Conservation (phyloP, 148 eudicot species). For the Nyssa sinensis region DNA sequence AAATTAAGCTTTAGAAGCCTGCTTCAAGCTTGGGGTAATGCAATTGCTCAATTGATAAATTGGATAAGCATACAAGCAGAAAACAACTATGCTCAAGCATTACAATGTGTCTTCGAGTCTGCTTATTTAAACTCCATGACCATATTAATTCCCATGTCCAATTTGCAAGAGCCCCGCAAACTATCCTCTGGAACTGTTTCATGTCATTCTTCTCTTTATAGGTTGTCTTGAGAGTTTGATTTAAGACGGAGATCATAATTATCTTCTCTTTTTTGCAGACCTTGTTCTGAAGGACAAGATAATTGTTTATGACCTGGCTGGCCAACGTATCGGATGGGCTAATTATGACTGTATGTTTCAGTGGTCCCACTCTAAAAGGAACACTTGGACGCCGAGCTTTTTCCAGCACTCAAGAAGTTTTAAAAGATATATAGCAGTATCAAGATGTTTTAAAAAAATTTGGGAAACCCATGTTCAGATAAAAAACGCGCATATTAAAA, state of each 20-base stretch:
- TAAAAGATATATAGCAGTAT: too few relatives aligned
- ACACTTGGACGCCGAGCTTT: not conserved
- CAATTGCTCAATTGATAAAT: too few relatives aligned
- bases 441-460: too few relatives aligned
- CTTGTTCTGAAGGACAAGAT: conserved; percentile 82
- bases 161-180: not conserved
- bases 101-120: too few relatives aligned
- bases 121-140: not conserved
- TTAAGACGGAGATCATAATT: not conserved
- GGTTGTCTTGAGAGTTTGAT: not conserved
- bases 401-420: too few relatives aligned
- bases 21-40: too few relatives aligned
- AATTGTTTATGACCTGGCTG: conserved; percentile 68
- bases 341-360: conserved; percentile 84
- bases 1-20: too few relatives aligned
- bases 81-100: too few relatives aligned
- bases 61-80: too few relatives aligned
- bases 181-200: not conserved
- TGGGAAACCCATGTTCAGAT: too few relatives aligned
- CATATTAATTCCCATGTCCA: not conserved
- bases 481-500: too few relatives aligned
- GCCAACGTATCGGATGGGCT: conserved; percentile 79
- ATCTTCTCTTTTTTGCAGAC: conserved; percentile 40
- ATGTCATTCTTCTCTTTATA: not conserved
- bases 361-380: not conserved